These are phyloP conservation scores for Populus alba DNA, from an alignment of 345 rosid genomes.

Conservation along the genomic window DNA sequence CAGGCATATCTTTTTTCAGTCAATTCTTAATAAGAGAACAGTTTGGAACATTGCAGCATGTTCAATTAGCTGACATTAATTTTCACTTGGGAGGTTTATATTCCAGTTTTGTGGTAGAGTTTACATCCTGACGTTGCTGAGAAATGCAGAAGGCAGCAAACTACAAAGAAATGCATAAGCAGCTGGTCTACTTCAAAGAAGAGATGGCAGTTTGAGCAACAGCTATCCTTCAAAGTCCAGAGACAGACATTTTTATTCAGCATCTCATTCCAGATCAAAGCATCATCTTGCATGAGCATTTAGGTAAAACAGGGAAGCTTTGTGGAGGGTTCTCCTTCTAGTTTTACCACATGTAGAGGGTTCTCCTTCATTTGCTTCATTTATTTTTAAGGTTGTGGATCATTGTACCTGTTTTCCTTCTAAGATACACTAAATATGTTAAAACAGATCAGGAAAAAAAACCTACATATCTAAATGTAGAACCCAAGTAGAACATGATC, in stretches of 20 bases:
- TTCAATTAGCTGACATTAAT: neutral
- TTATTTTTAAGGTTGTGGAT: neutral
- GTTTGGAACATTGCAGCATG: too few species aligned
- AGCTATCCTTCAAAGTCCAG: neutral
- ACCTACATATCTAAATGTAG: neutral
- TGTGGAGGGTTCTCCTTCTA: neutral
- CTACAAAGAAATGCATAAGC: neutral
- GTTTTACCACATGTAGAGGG: neutral
- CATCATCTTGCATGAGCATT: neutral
- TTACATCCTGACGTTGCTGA: neutral
- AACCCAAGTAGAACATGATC: neutral
- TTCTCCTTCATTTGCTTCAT: neutral
- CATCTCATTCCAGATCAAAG: neutral
- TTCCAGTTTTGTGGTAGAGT: neutral
- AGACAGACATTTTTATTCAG: neutral
- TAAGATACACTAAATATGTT: neutral
- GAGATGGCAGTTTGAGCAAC: neutral
- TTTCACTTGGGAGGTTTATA: neutral
- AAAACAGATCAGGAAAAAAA: neutral
- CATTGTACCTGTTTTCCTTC: neutral
- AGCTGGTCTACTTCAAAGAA: neutral
- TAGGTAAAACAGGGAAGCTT: neutral
- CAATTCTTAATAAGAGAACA: too few species aligned
- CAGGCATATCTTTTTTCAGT: too few species aligned
- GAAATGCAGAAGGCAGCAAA: neutral